These are phyloP conservation scores for Kurtzmaniella quercitrusa DNA, from an alignment of 1,139 yeast genomes.

Conservation along the genomic window DNA sequence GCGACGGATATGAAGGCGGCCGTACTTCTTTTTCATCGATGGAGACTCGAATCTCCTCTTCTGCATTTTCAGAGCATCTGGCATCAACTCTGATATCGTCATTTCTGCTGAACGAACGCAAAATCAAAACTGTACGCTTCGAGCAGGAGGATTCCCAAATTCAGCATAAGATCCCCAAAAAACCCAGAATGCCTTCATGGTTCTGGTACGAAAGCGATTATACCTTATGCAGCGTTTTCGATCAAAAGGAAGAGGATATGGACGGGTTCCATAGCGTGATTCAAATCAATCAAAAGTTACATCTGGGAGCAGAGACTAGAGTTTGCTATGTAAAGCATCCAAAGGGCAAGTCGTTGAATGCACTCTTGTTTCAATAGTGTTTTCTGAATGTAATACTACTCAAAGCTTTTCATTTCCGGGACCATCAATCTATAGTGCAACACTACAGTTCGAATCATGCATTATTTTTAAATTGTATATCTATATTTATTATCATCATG, in stretches of 20 bases:
- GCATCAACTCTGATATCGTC: constrained; percentile 12
- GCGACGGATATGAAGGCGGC: constrained; percentile 1
- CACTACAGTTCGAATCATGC: background rate
- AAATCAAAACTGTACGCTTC: constrained; percentile 10
- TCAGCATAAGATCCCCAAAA: background rate
- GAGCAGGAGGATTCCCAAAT: constrained; percentile 8
- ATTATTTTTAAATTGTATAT: background rate
- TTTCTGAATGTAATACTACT: constrained; percentile 1
- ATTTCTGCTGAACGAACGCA: constrained; percentile 4
- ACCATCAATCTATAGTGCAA: background rate
- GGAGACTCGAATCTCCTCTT: constrained; percentile 12
- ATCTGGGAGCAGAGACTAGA: constrained; percentile 14
- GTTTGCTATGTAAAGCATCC: constrained; percentile 29
- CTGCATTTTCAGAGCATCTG: constrained; percentile 10
- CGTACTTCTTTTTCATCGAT: constrained; percentile 13
- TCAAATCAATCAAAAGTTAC: constrained; percentile 23
- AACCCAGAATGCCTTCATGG: constrained; percentile 22
- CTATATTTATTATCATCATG: background rate
- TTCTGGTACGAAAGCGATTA: constrained; percentile 35
- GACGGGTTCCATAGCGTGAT: constrained; percentile 19
- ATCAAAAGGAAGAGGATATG: constrained; percentile 20
- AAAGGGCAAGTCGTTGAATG: constrained; percentile 24
- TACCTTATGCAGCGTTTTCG: constrained; percentile 23
- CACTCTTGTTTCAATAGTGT: constrained; percentile 19
- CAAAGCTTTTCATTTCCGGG: background rate